Conservation (phyloP, 495 filamentous ascomycete genomes). For the Penicillium bialowiezense region DNA sequence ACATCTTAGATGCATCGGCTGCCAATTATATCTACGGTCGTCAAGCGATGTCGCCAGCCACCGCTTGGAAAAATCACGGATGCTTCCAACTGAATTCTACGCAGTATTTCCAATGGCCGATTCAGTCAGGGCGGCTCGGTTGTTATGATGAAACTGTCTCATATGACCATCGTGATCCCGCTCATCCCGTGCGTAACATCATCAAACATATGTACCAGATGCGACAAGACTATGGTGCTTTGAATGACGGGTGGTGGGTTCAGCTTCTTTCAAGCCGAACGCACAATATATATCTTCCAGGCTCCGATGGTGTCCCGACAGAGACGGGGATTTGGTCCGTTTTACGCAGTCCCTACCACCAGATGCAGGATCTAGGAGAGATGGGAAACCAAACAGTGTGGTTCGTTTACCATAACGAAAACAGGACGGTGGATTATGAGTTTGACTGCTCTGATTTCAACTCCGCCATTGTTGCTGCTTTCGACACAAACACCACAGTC, state of each 20-base stretch:
- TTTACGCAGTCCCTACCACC: constrained; percentile 46
- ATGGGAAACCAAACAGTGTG: constrained; percentile 57
- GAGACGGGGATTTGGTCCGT: constrained; percentile 70
- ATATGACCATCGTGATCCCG: constrained; percentile 68
- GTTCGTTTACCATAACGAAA: constrained; percentile 66
- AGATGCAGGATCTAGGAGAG: constrained; percentile 50
- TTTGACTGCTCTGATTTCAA: constrained; percentile 56
- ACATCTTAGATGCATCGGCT: constrained; percentile 65
- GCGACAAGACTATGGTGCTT: constrained; percentile 53
- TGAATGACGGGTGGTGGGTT: constrained; percentile 66
- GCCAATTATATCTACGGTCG: constrained; percentile 70
- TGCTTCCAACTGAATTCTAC: constrained; percentile 57
- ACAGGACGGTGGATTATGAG: constrained; percentile 52
- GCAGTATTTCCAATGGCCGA: constrained; percentile 59
- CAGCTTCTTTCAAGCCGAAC: constrained; percentile 60
- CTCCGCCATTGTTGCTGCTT: constrained; percentile 57
- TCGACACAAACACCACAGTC: constrained; percentile 53
- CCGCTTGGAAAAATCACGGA: constrained; percentile 68
- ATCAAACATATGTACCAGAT: constrained; percentile 67
- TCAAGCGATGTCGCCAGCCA: constrained; percentile 62
- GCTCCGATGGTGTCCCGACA: constrained; percentile 53
- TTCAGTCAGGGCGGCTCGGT: constrained; percentile 52
- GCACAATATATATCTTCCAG: constrained; percentile 46
- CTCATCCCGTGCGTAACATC: constrained; percentile 63
- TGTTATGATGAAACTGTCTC: constrained; percentile 58